phyloP scores from a whole-genome alignment of 2,329 filamentous ascomycete species.

The Scytalidium sp. region DNA sequence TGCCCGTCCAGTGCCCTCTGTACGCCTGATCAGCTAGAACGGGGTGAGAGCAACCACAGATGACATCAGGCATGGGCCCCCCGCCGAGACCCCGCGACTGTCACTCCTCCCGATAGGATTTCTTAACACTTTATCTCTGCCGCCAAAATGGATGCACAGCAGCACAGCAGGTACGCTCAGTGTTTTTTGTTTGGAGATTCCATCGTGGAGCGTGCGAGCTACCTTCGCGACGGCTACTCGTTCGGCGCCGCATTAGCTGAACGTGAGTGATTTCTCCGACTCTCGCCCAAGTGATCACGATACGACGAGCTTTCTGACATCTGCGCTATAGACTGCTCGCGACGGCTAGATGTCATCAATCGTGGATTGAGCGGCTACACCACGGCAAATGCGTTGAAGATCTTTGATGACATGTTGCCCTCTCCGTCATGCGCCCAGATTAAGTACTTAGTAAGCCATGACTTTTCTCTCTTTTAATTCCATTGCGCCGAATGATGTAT shows the following conservation, averaged over 20 bases:
- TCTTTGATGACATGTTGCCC: conserved; percentile 70
- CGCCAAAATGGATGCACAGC: neutral
- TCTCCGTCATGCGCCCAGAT: conserved; percentile 59
- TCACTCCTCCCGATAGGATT: neutral
- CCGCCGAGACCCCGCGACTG: no score
- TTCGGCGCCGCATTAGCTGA: conserved; percentile 63
- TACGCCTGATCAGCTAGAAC: no score
- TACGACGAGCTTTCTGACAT: neutral
- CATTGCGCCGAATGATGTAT: no score
- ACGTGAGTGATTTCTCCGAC: conserved; percentile 14
- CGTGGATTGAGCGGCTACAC: conserved; percentile 83
- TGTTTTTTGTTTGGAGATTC: conserved; percentile 88
- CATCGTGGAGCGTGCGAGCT: conserved; percentile 68
- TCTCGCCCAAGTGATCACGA: conserved; percentile 3
- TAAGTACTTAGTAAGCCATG: conserved; percentile 60
- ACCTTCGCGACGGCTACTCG: conserved; percentile 64
- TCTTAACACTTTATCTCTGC: neutral
- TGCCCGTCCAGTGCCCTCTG: no score
- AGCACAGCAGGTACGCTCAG: conserved; percentile 62
- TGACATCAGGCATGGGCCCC: no score
- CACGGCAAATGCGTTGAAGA: conserved; percentile 67
- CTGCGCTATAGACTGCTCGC: conserved; percentile 59
- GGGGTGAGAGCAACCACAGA: no score
- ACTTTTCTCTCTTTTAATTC: neutral
- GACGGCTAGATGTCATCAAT: conserved; percentile 83